Conservation (phyloP, 176 grass and related monocot genomes). For the Aechmea fasciata region DNA sequence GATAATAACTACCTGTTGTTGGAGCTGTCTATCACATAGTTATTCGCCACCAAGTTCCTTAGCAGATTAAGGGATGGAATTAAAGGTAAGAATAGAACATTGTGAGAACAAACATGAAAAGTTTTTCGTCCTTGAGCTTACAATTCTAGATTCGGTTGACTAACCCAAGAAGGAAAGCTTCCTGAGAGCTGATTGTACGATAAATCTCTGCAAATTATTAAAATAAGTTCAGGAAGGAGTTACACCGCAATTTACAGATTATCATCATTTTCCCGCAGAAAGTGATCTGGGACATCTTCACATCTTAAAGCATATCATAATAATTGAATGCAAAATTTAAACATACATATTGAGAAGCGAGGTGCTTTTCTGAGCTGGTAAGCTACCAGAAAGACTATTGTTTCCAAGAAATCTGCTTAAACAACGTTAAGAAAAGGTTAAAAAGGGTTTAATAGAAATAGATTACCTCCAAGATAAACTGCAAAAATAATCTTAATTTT, state of each 20-base stretch:
- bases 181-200: constrained; percentile 83
- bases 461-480: neutral
- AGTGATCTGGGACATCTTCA: no score
- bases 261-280: neutral
- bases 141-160: constrained; percentile 42
- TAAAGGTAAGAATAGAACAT: neutral
- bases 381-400: constrained; percentile 66
- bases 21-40: constrained; percentile 48
- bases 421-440: neutral
- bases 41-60: constrained; percentile 83
- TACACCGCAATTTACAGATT: neutral
- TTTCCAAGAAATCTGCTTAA: constrained; percentile 79
- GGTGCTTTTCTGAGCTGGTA: constrained; percentile 40
- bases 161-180: constrained; percentile 77
- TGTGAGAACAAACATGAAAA: neutral
- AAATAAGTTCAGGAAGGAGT: constrained; percentile 14
- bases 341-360: constrained; percentile 48
- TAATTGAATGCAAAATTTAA: neutral
- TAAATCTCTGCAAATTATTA: constrained; percentile 53
- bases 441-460: constrained; percentile 1
- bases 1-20: constrained; percentile 47
- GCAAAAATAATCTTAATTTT: neutral
- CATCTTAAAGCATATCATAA: no score
- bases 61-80: constrained; percentile 8
- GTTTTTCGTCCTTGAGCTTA: constrained; percentile 29